Evolutionary conservation across 2,329 filamentous ascomycete species (phyloP).

Genomic region (Ophiostoma angusticollis): DNA sequence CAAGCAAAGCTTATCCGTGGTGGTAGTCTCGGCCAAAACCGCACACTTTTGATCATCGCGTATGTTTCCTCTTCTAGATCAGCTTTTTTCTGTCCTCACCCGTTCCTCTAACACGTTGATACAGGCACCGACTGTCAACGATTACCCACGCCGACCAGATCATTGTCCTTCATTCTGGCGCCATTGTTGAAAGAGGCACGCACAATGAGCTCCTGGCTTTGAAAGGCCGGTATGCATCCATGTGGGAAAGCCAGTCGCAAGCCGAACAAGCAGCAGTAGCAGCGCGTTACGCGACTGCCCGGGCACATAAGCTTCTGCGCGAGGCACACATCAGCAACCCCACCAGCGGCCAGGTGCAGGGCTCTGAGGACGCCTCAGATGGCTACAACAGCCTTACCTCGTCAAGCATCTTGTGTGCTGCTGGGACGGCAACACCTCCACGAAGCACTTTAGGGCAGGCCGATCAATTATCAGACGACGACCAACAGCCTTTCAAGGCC

Average conservation of each 20-base stretch:
- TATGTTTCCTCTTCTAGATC: slow-evolving; percentile 38
- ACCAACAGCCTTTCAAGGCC: slow-evolving; percentile 7
- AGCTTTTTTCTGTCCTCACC: neutral
- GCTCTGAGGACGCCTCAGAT: slow-evolving; percentile 30
- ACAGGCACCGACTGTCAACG: slow-evolving; percentile 62
- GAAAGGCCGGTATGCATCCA: slow-evolving; percentile 63
- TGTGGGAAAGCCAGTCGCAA: slow-evolving; percentile 83
- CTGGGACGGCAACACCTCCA: slow-evolving; percentile 18
- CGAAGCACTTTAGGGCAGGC: slow-evolving; percentile 10
- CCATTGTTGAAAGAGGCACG: slow-evolving; percentile 15
- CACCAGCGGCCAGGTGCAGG: slow-evolving; percentile 14
- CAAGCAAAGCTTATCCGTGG: slow-evolving; percentile 54
- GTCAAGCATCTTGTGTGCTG: slow-evolving; percentile 28
- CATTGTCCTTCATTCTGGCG: slow-evolving; percentile 16
- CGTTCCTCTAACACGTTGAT: neutral
- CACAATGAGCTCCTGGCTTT: slow-evolving; percentile 58
- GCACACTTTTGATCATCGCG: slow-evolving; percentile 92
- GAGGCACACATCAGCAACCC: slow-evolving; percentile 33
- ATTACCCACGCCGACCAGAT: slow-evolving; percentile 18
- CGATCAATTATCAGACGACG: slow-evolving; percentile 12
- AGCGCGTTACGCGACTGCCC: slow-evolving; percentile 32
- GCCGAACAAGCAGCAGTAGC: slow-evolving; percentile 58
- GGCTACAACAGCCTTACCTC: slow-evolving; percentile 34
- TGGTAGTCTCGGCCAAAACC: slow-evolving; percentile 57
- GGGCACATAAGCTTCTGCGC: slow-evolving; percentile 32